phyloP scores from a whole-genome alignment of 768 basidiomycete species.

The Amanita phalloides region DNA sequence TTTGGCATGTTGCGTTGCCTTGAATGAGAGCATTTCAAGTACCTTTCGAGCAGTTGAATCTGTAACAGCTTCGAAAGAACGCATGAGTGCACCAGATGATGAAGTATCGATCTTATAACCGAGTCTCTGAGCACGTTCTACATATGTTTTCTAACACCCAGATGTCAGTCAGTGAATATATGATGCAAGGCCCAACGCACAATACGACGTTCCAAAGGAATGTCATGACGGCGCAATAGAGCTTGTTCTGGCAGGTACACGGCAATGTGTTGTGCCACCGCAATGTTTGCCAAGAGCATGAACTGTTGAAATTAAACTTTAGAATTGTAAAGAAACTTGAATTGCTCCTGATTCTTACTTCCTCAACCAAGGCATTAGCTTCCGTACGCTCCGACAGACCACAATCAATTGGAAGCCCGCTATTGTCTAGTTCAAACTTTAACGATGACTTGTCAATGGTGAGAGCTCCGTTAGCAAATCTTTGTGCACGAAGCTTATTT shows the following conservation, averaged over 20 bases:
- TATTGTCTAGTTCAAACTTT: slow-evolving; percentile 70
- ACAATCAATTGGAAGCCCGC: slow-evolving; percentile 75
- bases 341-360: slow-evolving; percentile 39
- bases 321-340: not conserved
- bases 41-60: slow-evolving; percentile 67
- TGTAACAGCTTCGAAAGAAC: slow-evolving; percentile 63
- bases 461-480: slow-evolving; percentile 76
- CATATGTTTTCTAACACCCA: slow-evolving; percentile 52
- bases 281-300: slow-evolving; percentile 87
- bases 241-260: slow-evolving; percentile 94
- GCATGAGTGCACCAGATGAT: slow-evolving; percentile 74
- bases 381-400: slow-evolving; percentile 50
- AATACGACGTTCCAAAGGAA: slow-evolving; percentile 83
- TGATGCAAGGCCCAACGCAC: slow-evolving; percentile 28
- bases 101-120: slow-evolving; percentile 77
- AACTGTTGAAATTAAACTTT: slow-evolving; percentile 37
- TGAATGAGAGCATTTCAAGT: slow-evolving; percentile 76
- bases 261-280: slow-evolving; percentile 89
- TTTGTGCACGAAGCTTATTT: slow-evolving; percentile 55
- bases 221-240: slow-evolving; percentile 90
- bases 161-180: slow-evolving; percentile 8
- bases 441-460: slow-evolving; percentile 59
- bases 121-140: slow-evolving; percentile 71
- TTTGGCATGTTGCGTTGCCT: slow-evolving; percentile 91
- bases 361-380: slow-evolving; percentile 79